phyloP scores from a whole-genome alignment of 2,329 filamentous ascomycete species.

The Zymoseptoria pseudotritici region DNA sequence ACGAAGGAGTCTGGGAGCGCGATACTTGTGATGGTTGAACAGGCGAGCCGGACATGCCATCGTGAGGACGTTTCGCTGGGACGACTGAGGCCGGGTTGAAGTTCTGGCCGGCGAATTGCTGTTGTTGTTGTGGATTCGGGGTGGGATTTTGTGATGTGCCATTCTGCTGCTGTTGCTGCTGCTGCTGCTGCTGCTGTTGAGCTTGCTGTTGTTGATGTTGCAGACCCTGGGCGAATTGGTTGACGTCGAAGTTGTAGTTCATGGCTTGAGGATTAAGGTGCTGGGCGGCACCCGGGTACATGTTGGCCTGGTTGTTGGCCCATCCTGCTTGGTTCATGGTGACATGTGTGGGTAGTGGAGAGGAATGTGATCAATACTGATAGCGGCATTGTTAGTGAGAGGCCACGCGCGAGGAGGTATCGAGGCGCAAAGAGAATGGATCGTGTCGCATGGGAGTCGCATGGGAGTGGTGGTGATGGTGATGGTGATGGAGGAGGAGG shows the following conservation, averaged over 20 bases:
- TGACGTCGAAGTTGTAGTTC: constrained; percentile 7
- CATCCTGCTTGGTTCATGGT: constrained; percentile 20
- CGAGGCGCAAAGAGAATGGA: neutral
- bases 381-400: constrained; percentile 5
- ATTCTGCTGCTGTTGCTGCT: constrained; percentile 61
- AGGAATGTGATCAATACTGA: neutral
- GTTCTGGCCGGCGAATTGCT: constrained; percentile 63
- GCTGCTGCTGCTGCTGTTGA: constrained; percentile 12
- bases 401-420: neutral
- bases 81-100: constrained; percentile 82
- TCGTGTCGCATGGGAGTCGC: constrained; percentile 1
- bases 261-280: constrained; percentile 13
- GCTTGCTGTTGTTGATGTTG: constrained; percentile 37
- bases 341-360: constrained; percentile 2
- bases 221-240: constrained; percentile 11
- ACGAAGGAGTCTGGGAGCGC: constrained; percentile 75
- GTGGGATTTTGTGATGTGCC: constrained; percentile 72
- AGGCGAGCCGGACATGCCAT: constrained; percentile 77
- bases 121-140: constrained; percentile 16
- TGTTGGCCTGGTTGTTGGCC: constrained; percentile 16
- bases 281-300: constrained; percentile 13
- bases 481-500: neutral
- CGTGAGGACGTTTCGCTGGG: constrained; percentile 85
- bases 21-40: constrained; percentile 69
- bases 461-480: neutral